Conservation (phyloP, 2,329 filamentous ascomycete species). For the Aspergillus viridinutans region DNA sequence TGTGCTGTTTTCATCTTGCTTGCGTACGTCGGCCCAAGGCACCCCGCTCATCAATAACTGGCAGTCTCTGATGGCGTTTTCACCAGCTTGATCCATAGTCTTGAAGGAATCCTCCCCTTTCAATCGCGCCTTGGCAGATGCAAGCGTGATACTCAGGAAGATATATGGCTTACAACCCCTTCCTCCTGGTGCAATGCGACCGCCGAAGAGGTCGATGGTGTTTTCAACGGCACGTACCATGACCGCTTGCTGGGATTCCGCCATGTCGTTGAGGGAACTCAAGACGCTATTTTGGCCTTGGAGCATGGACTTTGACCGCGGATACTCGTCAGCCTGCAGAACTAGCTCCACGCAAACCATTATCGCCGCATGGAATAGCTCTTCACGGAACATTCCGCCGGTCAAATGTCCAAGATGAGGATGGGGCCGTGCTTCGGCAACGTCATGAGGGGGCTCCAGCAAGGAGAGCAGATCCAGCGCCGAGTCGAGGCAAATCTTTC, state of each 20-base stretch:
- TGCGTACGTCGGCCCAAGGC: conserved; percentile 18
- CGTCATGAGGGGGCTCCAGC: conserved; percentile 17
- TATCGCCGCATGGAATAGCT: conserved; percentile 30
- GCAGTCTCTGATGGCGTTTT: conserved; percentile 19
- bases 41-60: conserved; percentile 21
- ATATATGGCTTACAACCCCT: conserved; percentile 28
- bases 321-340: conserved; percentile 26
- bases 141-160: conserved; percentile 26
- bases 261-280: conserved; percentile 24
- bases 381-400: conserved; percentile 34
- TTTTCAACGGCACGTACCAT: conserved; percentile 28
- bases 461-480: conserved; percentile 33
- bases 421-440: conserved; percentile 16
- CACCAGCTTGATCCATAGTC: conserved; percentile 21
- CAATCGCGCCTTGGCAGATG: conserved; percentile 30
- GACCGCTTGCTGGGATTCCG: conserved; percentile 28
- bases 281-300: conserved; percentile 7
- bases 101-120: conserved; percentile 25
- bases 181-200: conserved; percentile 21
- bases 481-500: conserved; percentile 34
- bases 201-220: conserved; percentile 25
- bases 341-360: conserved; percentile 31
- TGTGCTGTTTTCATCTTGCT: conserved; percentile 11
- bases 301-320: conserved; percentile 4
- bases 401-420: conserved; percentile 29